A percentile compares a stretch with the other conserved stretches of the same genome.
Evolutionary conservation across 768 basidiomycete species (phyloP).

Genomic region (Lentinula detonsa): DNA sequence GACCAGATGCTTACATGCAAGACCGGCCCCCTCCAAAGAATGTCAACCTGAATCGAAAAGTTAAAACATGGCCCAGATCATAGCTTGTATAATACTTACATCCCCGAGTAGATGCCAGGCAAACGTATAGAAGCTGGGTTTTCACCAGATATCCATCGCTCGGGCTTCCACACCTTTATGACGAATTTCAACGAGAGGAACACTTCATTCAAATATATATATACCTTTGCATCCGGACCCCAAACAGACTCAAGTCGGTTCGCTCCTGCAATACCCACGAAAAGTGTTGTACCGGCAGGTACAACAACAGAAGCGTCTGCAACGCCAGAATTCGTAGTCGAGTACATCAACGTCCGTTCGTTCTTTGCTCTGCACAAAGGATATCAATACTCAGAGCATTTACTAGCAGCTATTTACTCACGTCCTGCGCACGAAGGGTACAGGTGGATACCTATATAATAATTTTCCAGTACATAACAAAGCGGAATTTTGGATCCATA

Average conservation of each 20-base stretch:
- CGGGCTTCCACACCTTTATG: constrained; percentile 43
- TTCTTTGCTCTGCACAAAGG: constrained; percentile 28
- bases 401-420: constrained; percentile 16
- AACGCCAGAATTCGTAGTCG: neutral
- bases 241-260: constrained; percentile 45
- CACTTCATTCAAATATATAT: neutral
- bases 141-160: constrained; percentile 37
- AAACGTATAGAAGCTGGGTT: constrained; percentile 21
- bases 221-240: constrained; percentile 33
- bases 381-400: neutral
- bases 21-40: constrained; percentile 50
- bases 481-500: neutral
- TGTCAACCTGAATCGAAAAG: constrained; percentile 35
- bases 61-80: neutral
- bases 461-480: neutral
- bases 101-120: constrained; percentile 45
- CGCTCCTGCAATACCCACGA: constrained; percentile 39
- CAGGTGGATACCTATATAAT: constrained; percentile 32
- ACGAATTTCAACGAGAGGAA: neutral
- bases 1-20: constrained; percentile 35
- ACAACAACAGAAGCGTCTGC: constrained; percentile 23
- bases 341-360: constrained; percentile 28
- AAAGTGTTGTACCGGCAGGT: constrained; percentile 41
- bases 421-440: constrained; percentile 40
- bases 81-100: constrained; percentile 25